Conservation (phyloP, 106 monocot species). For the Acorus gramineus region DNA sequence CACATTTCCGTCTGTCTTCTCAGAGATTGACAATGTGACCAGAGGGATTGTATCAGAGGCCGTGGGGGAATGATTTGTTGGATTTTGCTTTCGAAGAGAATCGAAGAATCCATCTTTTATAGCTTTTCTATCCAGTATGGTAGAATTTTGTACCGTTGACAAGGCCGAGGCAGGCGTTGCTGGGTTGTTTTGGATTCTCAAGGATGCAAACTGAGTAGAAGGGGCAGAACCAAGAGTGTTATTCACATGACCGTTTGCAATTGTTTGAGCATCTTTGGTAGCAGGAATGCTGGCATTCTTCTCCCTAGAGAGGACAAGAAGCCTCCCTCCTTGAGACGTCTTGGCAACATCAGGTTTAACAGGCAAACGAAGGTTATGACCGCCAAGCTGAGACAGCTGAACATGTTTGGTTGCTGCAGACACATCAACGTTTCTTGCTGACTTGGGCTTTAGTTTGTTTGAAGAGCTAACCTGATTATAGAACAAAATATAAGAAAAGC, state of each 20-base stretch:
- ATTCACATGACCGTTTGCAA: constrained; percentile 13
- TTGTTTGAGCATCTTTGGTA: constrained; percentile 23
- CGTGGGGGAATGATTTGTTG: constrained; percentile 5
- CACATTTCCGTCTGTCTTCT: constrained; percentile 1
- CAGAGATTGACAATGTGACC: not conserved
- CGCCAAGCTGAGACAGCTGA: constrained; percentile 28
- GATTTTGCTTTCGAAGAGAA: constrained; percentile 33
- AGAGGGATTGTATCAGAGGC: not conserved
- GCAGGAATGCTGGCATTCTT: constrained; percentile 31
- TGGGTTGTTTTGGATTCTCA: constrained; percentile 11
- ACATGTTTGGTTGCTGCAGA: constrained; percentile 15
- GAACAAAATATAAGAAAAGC: too few species aligned
- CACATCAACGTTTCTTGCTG: constrained; percentile 26
- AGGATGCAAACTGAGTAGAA: constrained; percentile 8
- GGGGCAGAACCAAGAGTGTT: constrained; percentile 12
- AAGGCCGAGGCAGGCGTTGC: constrained; percentile 2
- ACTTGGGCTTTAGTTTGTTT: constrained; percentile 52
- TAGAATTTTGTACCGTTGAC: constrained; percentile 2
- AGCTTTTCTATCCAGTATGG: constrained; percentile 33
- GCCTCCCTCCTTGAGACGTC: constrained; percentile 46
- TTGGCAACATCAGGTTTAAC: constrained; percentile 40
- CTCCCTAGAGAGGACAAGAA: constrained; percentile 47
- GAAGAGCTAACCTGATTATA: constrained; percentile 29
- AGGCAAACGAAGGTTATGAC: constrained; percentile 14
- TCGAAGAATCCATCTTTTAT: constrained; percentile 52